A percentile compares a stretch with the other conserved stretches of the same genome.
Conservation (phyloP, 2,329 filamentous ascomycete species). For the Thelonectria discophora region DNA sequence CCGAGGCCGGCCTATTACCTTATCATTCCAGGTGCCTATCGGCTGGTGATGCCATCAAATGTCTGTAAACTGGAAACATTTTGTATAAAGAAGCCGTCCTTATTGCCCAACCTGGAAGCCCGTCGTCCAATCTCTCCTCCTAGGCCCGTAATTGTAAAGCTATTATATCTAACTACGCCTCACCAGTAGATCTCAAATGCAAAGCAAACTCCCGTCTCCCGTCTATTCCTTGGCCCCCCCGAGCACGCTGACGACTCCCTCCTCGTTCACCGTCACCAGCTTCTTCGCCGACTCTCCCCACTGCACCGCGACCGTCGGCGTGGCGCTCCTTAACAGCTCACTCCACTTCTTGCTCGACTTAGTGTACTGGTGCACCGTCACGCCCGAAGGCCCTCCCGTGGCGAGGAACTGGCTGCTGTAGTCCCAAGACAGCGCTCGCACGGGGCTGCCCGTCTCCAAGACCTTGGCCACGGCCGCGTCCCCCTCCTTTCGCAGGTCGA, state of each 20-base stretch:
- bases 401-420: slow-evolving; percentile 95
- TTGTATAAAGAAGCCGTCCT: slow-evolving; percentile 18
- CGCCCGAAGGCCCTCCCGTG: slow-evolving; percentile 78
- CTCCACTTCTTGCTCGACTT: slow-evolving; percentile 91
- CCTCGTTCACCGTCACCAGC: slow-evolving; percentile 76
- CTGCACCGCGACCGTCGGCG: slow-evolving; percentile 74
- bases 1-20: too few species aligned
- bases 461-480: slow-evolving; percentile 82
- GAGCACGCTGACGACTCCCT: slow-evolving; percentile 80
- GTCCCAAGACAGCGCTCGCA: slow-evolving; percentile 85
- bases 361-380: slow-evolving; percentile 88
- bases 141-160: slow-evolving; percentile 24
- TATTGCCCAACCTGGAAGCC: slow-evolving; percentile 8
- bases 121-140: slow-evolving; percentile 18
- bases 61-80: slow-evolving; percentile 3
- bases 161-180: slow-evolving; percentile 7
- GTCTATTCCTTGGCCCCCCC: slow-evolving; percentile 57
- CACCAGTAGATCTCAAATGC: not conserved
- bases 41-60: too few species aligned
- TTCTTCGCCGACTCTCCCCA: slow-evolving; percentile 83
- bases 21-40: too few species aligned
- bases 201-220: not conserved
- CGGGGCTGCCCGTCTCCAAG: slow-evolving; percentile 83
- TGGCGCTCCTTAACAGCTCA: slow-evolving; percentile 80
- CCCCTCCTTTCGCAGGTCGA: slow-evolving; percentile 91